These are phyloP conservation scores for Eucalyptus pauciflora DNA, from an alignment of 345 rosid species.

Conservation along the genomic window DNA sequence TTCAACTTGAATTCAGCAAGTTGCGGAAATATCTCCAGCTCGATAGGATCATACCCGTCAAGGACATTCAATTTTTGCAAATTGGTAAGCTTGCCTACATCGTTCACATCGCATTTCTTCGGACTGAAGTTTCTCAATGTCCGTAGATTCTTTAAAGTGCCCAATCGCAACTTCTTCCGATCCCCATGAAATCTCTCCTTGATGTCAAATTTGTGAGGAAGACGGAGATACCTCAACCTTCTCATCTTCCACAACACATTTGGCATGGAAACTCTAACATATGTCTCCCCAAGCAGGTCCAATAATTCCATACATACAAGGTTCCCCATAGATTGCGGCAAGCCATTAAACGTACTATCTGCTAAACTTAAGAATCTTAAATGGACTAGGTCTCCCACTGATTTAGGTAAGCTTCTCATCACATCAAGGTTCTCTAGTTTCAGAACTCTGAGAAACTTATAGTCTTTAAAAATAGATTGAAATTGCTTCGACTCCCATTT, in stretches of 20 bases:
- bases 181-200: accelerated
- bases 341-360: background rate
- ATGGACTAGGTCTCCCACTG: constrained; percentile 21
- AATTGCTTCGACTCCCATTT: too few relatives aligned
- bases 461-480: accelerated
- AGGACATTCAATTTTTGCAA: background rate
- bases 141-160: background rate
- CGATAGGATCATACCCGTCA: accelerated
- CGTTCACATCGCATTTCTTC: background rate
- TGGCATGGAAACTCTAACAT: background rate
- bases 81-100: background rate
- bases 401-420: background rate
- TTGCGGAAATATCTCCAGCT: background rate
- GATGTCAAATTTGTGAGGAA: too few relatives aligned
- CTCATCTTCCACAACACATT: constrained; percentile 6
- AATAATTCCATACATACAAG: constrained; percentile 3
- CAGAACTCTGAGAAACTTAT: background rate
- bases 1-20: background rate
- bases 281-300: background rate
- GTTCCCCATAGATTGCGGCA: constrained; percentile 8
- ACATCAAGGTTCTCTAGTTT: background rate
- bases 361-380: constrained; percentile 11
- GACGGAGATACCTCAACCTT: background rate
- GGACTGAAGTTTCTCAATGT: constrained; percentile 7
- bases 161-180: background rate